A percentile compares a stretch with the other conserved stretches of the same genome.
Conservation (phyloP, 2,329 filamentous ascomycete species). For the Colletotrichum sp. region DNA sequence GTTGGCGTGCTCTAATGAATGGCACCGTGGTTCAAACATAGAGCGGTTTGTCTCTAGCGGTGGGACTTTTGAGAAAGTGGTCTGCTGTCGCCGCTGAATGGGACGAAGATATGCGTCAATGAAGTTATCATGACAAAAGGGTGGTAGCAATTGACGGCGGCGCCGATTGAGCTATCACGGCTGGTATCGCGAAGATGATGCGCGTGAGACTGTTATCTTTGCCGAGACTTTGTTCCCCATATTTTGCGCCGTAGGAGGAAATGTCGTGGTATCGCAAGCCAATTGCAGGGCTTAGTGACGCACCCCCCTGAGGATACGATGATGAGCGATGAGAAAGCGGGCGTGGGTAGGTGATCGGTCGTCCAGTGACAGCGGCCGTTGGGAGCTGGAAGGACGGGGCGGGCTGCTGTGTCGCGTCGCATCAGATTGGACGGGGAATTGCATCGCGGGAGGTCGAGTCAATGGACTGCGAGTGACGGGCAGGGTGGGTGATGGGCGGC, state of each 20-base stretch:
- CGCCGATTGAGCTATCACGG: neutral
- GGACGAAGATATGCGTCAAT: neutral
- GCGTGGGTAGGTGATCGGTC: neutral
- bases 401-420: neutral
- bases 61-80: neutral
- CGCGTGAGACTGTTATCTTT: constrained; percentile 15
- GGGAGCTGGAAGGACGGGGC: neutral
- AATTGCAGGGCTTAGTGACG: constrained; percentile 1
- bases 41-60: neutral
- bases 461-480: neutral
- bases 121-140: neutral
- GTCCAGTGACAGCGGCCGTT: neutral
- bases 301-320: neutral
- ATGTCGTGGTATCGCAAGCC: constrained; percentile 1
- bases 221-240: constrained; percentile 18
- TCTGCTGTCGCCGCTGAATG: neutral
- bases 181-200: neutral
- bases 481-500: neutral
- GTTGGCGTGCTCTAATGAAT: neutral
- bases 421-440: neutral
- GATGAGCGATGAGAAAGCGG: neutral
- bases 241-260: neutral
- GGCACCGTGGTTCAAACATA: neutral
- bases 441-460: neutral
- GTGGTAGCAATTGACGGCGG: neutral